These are phyloP conservation scores for Phaffomyces thermotolerans DNA, from an alignment of 805 yeast species.

Conservation along the genomic window DNA sequence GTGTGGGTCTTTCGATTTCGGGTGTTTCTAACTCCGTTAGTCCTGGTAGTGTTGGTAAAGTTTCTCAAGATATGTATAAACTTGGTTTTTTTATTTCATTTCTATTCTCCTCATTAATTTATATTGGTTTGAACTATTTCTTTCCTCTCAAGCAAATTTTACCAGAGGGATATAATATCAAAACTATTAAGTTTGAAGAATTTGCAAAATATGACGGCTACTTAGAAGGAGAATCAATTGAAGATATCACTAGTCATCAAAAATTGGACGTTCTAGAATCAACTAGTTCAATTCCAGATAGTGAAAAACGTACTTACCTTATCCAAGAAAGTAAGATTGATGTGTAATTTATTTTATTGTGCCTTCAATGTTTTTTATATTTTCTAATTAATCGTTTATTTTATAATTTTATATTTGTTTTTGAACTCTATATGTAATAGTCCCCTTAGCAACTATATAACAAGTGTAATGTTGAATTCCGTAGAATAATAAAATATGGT, in stretches of 20 bases:
- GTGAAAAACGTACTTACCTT: not conserved
- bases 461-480: no score
- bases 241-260: not conserved
- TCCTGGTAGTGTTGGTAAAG: not conserved
- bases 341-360: not conserved
- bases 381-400: not conserved
- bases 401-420: not conserved
- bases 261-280: not conserved
- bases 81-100: constrained; percentile 1
- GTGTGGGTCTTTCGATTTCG: constrained; percentile 1
- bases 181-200: not conserved
- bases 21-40: constrained; percentile 1
- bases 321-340: not conserved
- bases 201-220: constrained; percentile 1
- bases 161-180: constrained; percentile 1
- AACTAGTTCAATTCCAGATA: not conserved
- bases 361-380: not conserved
- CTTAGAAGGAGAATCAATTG: constrained; percentile 1
- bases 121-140: not conserved
- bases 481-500: no score
- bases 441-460: no score
- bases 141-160: not conserved
- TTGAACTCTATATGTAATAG: not conserved
- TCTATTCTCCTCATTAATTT: not conserved
- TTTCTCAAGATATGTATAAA: not conserved